Evolutionary conservation across 768 basidiomycete genomes (phyloP).

Genomic region (Harrya chromipes): DNA sequence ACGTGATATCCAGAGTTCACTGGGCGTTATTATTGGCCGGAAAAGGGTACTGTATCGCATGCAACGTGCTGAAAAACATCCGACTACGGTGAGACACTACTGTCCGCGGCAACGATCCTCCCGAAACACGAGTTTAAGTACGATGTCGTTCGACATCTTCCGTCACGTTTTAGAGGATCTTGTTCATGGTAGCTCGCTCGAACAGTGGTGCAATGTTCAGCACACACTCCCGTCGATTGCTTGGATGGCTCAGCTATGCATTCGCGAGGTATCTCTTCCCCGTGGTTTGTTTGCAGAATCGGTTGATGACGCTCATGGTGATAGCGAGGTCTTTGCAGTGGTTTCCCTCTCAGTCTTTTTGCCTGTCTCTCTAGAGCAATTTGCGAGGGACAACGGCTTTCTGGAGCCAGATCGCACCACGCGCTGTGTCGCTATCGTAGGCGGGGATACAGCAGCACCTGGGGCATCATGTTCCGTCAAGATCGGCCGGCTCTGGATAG

Average conservation of each 20-base stretch:
- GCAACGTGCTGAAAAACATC: no score
- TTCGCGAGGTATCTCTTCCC: slow-evolving; percentile 63
- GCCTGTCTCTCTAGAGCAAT: slow-evolving; percentile 82
- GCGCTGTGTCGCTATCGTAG: slow-evolving; percentile 43
- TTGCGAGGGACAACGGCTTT: slow-evolving; percentile 85
- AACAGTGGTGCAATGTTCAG: slow-evolving; percentile 8
- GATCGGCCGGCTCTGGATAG: slow-evolving; percentile 82
- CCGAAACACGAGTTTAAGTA: no score
- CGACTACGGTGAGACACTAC: no score
- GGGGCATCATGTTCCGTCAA: slow-evolving; percentile 70
- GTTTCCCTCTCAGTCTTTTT: slow-evolving; percentile 80
- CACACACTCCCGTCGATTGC: slow-evolving; percentile 35
- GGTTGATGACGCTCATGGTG: neutral
- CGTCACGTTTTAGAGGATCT: no score
- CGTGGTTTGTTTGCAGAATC: no score
- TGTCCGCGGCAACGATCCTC: no score
- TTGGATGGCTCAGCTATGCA: slow-evolving; percentile 82
- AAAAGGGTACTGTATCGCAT: no score
- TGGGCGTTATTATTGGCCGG: no score
- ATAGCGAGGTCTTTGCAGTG: slow-evolving; percentile 76
- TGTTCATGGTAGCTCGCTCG: neutral
- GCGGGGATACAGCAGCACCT: slow-evolving; percentile 21
- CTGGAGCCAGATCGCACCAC: slow-evolving; percentile 61
- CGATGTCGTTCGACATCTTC: no score
- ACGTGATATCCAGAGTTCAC: no score